phyloP scores from a whole-genome alignment of 2,329 filamentous ascomycete genomes.

The Fusarium sp. region DNA sequence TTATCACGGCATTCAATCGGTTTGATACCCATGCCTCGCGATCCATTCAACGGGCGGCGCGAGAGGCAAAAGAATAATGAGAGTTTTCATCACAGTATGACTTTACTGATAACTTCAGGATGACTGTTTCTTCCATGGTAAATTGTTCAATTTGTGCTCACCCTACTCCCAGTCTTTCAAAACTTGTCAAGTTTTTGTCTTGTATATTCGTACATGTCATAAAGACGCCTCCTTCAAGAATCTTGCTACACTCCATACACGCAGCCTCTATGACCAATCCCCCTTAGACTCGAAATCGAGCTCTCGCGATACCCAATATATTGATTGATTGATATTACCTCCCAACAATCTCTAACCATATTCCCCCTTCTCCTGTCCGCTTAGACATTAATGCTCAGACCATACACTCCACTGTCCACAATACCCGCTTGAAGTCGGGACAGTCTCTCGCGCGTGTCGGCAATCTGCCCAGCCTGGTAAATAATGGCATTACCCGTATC shows the following conservation, averaged over 20 bases:
- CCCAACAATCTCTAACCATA: not conserved
- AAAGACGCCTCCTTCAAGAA: constrained; percentile 26
- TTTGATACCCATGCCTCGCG: constrained; percentile 46
- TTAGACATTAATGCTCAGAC: constrained; percentile 48
- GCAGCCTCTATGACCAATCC: constrained; percentile 6
- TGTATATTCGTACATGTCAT: constrained; percentile 46
- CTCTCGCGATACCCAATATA: constrained; percentile 23
- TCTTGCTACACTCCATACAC: not conserved
- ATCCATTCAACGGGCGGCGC: constrained; percentile 16
- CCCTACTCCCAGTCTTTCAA: constrained; percentile 5
- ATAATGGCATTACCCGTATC: constrained; percentile 57
- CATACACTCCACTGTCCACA: constrained; percentile 53
- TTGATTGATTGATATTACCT: constrained; percentile 25
- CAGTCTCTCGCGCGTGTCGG: constrained; percentile 56
- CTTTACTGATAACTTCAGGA: not conserved
- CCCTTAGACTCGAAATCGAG: not conserved
- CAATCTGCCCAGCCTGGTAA: constrained; percentile 56
- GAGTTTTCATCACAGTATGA: constrained; percentile 11
- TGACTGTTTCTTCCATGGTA: not conserved
- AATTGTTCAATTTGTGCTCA: not conserved
- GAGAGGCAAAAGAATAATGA: constrained; percentile 41
- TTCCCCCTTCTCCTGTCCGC: not conserved
- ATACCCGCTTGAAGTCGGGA: constrained; percentile 57
- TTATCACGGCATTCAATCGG: constrained; percentile 27
- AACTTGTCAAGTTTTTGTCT: constrained; percentile 1